Evolutionary conservation across 202 grass and related monocot genomes (phyloP).

Genomic region (Setaria italica): DNA sequence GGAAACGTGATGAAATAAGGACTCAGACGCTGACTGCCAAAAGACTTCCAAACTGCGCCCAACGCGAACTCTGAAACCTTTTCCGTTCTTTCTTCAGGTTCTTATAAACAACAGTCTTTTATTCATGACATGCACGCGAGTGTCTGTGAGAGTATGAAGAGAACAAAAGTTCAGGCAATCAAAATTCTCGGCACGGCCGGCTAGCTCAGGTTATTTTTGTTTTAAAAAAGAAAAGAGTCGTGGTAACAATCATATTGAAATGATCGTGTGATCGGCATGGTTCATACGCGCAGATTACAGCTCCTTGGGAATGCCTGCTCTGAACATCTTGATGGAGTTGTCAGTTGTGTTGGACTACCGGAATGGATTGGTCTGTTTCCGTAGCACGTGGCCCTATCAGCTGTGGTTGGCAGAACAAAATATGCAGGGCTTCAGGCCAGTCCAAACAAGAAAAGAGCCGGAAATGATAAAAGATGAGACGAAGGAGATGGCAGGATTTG

Average conservation of each 20-base stretch:
- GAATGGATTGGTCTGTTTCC: not conserved
- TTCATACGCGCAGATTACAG: not conserved
- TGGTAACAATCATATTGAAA: not conserved
- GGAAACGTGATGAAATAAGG: not conserved
- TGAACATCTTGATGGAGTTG: slow-evolving; percentile 11
- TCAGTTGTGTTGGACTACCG: not conserved
- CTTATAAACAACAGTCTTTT: not conserved
- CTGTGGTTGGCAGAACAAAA: not conserved
- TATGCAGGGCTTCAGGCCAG: not conserved
- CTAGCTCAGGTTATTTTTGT: not conserved
- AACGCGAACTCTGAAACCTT: not conserved
- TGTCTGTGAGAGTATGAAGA: not conserved
- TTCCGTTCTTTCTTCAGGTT: not conserved
- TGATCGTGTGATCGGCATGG: not conserved
- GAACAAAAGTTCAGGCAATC: not conserved
- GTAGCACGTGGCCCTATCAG: not conserved
- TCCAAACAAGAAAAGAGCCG: not conserved
- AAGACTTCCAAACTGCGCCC: slow-evolving; percentile 1
- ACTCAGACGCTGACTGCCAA: not conserved
- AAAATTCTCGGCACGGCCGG: not conserved
- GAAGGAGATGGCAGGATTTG: slow-evolving; percentile 12
- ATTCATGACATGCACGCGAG: not conserved
- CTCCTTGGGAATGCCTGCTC: not conserved
- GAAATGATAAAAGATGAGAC: not conserved
- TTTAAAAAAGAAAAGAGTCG: too few species aligned